Base-by-base conservation (phyloP, 129 eudicot genomes). In the Pittosporum tobira region DNA sequence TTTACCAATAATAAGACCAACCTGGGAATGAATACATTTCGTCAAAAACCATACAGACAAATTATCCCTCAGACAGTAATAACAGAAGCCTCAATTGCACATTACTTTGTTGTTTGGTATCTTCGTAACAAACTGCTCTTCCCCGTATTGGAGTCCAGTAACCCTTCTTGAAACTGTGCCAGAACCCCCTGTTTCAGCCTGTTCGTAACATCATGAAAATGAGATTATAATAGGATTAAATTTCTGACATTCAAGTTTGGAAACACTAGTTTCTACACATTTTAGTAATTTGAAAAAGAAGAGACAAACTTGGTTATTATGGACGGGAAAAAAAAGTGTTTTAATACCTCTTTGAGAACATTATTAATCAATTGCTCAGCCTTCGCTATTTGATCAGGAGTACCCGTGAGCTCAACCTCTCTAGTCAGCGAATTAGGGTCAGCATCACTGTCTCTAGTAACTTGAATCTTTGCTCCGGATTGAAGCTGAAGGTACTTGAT, bases 1-100 rank as follows among this genome's bases (percentile, higher is more conserved):
- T 79, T 93, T 93, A 63, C 99, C 99, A 76, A 93, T 93, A 21
- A 93, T 76, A 80, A 93, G 88, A 24, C 99, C 99, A 66, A 93
- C 99, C 99, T 93, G 78, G 15, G 75, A 67, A 57, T 27, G 37
- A 16, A 40, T 15, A 47, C 8, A 30, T 34, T 5, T 4, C 2
- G 40, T 59, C 30, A 48, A 26, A 28, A 9, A 45, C 5, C 45
- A 21, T 26, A 16, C n/a, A 48, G 24, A 34, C 3, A 48, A 27
- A n/a, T 9, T 16, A 16, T 24, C 30, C 42, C 21, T 5, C 52
- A n/a, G 22, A 43, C 34, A 19, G 16, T 21, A 52, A 24, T 29
- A 40, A 54, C 23, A 16, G 3, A 31, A 56, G 18, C 52, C 57
- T 25, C 24, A 19, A 21, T 15, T 37, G 25, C 14, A 57, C 25